Evolutionary conservation across 2,329 filamentous ascomycete genomes (phyloP).

Genomic region (Sphaerulina populicola): DNA sequence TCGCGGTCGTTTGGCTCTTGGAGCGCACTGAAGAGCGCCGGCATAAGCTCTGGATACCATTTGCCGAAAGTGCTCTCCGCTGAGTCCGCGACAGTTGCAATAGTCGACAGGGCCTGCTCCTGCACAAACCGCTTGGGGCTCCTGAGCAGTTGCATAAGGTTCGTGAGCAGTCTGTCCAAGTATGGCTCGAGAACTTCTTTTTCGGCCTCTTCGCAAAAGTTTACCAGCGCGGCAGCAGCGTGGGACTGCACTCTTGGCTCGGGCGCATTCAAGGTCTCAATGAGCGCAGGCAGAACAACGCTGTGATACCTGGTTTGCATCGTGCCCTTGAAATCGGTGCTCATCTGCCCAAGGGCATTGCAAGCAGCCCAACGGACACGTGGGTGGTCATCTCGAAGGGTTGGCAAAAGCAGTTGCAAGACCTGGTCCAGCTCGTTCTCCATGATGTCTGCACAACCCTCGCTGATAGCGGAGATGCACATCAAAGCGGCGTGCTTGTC

Average conservation of each 20-base stretch:
- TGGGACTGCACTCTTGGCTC: conserved; percentile 95
- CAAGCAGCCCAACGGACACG: conserved; percentile 95
- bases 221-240: conserved; percentile 92
- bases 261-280: conserved; percentile 80
- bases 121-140: conserved; percentile 94
- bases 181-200: conserved; percentile 87
- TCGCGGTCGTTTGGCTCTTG: conserved; percentile 89
- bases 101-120: conserved; percentile 93
- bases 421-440: conserved; percentile 89
- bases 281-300: conserved; percentile 77
- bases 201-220: conserved; percentile 98
- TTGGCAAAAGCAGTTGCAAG: conserved; percentile 85
- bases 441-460: conserved; percentile 94
- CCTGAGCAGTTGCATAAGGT: conserved; percentile 78
- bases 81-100: conserved; percentile 97
- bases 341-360: conserved; percentile 99
- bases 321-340: conserved; percentile 93
- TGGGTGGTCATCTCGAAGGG: conserved; percentile 79
- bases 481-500: conserved; percentile 94
- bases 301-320: conserved; percentile 97
- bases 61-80: conserved; percentile 89
- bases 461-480: conserved; percentile 97
- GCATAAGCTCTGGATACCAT: conserved; percentile 96
- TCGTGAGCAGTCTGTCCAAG: conserved; percentile 74
- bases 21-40: conserved; percentile 80